Conservation (phyloP, 495 filamentous ascomycete genomes). For the Chaetomium cochliodes region DNA sequence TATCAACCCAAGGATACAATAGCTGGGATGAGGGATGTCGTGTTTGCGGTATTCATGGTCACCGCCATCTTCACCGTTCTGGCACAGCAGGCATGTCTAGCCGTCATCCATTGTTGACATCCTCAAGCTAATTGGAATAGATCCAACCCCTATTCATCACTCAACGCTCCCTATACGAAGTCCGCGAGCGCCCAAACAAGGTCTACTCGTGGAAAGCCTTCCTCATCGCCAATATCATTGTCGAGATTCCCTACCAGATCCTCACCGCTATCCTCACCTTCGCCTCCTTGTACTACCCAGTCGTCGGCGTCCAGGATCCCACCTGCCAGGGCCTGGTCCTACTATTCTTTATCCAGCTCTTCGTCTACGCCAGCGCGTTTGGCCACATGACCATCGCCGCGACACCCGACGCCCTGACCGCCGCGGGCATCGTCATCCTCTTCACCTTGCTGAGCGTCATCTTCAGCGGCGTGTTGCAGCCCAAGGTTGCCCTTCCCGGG, state of each 20-base stretch:
- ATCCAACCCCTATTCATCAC: constrained; percentile 68
- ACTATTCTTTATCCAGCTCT: constrained; percentile 55
- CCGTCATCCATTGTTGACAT: background rate
- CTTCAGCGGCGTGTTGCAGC: constrained; percentile 50
- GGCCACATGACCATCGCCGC: constrained; percentile 65
- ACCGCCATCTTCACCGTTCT: constrained; percentile 62
- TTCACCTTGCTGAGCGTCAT: constrained; percentile 61
- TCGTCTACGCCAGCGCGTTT: constrained; percentile 62
- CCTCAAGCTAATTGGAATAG: too few relatives aligned
- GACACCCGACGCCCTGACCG: constrained; percentile 61
- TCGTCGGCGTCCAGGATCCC: constrained; percentile 51
- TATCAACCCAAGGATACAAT: constrained; percentile 58
- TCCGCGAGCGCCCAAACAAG: constrained; percentile 66
- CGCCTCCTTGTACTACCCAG: constrained; percentile 64
- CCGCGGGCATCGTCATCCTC: constrained; percentile 60
- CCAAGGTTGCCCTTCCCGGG: constrained; percentile 51
- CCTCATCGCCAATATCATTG: constrained; percentile 62
- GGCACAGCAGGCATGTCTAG: constrained; percentile 52
- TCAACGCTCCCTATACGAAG: constrained; percentile 65
- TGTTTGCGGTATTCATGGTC: constrained; percentile 73
- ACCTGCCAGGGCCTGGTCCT: constrained; percentile 60
- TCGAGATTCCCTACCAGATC: constrained; percentile 70
- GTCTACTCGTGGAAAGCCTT: constrained; percentile 73
- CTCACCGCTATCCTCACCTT: constrained; percentile 59
- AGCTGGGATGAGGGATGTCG: constrained; percentile 61